Conservation (phyloP, 2,329 filamentous ascomycete genomes). For the Aureobasidium leucospermi region DNA sequence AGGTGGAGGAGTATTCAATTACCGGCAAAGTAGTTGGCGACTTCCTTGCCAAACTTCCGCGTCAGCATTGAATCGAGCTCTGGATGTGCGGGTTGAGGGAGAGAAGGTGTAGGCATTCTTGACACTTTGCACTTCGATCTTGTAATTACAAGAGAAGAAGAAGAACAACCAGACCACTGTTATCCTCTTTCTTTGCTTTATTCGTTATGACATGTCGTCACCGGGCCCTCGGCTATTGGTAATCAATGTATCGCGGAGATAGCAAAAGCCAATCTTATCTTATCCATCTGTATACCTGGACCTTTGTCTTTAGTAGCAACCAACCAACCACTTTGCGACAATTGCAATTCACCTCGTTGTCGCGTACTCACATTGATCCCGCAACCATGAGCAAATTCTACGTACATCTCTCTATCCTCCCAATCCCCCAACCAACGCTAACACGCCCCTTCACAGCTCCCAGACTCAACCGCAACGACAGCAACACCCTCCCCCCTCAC, state of each 20-base stretch:
- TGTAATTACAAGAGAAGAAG: background rate
- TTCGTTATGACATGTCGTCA: background rate
- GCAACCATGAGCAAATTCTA: constrained; percentile 15
- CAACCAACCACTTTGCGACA: background rate
- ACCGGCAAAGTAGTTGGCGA: constrained; percentile 74
- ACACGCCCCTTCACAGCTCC: constrained; percentile 5
- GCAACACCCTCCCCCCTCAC: constrained; percentile 15
- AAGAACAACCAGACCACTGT: background rate
- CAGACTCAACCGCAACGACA: constrained; percentile 16
- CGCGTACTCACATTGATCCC: background rate
- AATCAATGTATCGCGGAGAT: constrained; percentile 4
- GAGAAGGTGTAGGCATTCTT: constrained; percentile 34
- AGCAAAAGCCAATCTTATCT: background rate
- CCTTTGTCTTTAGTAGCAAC: background rate
- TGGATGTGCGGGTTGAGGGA: constrained; percentile 52
- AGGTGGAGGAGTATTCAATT: background rate
- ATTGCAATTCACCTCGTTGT: background rate
- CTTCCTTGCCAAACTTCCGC: constrained; percentile 69
- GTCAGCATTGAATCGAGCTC: constrained; percentile 63
- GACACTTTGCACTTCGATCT: background rate
- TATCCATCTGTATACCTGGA: constrained; percentile 1
- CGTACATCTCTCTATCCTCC: background rate
- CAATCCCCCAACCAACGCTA: background rate
- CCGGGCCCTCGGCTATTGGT: constrained; percentile 10
- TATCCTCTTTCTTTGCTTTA: background rate